Evolutionary conservation across 2,329 filamentous ascomycete species (phyloP), one percentile per base, ranked within the genome.

Genomic region (Leptodontidium sp.): DNA sequence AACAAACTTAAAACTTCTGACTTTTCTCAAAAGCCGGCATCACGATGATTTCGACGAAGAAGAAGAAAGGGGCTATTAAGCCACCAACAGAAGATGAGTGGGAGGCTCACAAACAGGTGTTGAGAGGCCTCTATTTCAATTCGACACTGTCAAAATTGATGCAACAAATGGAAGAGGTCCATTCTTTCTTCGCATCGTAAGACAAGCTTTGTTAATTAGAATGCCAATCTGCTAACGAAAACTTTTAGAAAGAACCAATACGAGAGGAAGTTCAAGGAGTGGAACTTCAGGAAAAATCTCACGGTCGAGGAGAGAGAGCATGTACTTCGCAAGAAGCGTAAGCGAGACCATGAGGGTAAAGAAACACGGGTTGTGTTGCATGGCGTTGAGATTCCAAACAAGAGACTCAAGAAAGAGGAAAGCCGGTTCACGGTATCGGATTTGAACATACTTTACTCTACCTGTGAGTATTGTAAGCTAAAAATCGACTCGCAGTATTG

Each of bases 261-360:
- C n/a, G 32, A 35, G 21, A 35, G 53, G 6, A 65, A 65, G 40
- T 50, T 65, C 24, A 65, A 58, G n/a, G 64, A 65, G 29, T 65
- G 64, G 64, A 38, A 50, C 14, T 45, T 58, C 29, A 47, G 21
- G 8, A 65, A 65, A n/a, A 59, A 65, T 12, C 32, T 45, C 32
- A 49, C 64, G 1, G 35, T 7, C 7, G 53, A 59, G 2, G 29
- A 59, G 17, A 59, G 64, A 52, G 32, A 59, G 47, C 29, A 35
- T 17, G 43, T 65, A 1, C 50, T 45, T 45, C 52, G 53, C 29
- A 50, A 65, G 55, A 21, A 47, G 26, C 32, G 35, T 7, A 32
- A 35, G 26, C 64, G 64, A 26, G 53, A 65, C 21, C 35, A 24
- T 12, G 15, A 8, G 1, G 43, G 26, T 38, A 65, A 65, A 26